These are phyloP conservation scores for Ophiostoma quercus DNA, from an alignment of 2,329 filamentous ascomycete genomes.

Conservation along the genomic window DNA sequence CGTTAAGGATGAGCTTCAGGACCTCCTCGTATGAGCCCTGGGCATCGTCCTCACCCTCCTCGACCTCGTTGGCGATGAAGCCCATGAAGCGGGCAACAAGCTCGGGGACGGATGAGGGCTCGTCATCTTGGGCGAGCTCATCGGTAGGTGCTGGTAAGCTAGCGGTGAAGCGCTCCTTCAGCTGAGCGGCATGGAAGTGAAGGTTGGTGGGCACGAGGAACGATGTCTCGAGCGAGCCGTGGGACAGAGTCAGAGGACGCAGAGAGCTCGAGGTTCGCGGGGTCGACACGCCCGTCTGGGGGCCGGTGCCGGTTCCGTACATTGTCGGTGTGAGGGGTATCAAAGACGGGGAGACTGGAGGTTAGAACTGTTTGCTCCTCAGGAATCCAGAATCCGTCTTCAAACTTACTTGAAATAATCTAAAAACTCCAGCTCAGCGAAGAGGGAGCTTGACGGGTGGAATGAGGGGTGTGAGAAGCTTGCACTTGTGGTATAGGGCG, in stretches of 20 bases:
- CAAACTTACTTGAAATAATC: conserved; percentile 20
- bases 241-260: conserved; percentile 81
- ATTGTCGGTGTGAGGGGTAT: conserved; percentile 48
- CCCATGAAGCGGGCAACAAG: conserved; percentile 91
- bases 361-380: background rate
- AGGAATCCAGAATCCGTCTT: background rate
- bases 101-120: conserved; percentile 93
- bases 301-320: conserved; percentile 78
- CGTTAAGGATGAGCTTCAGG: conserved; percentile 84
- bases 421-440: conserved; percentile 28
- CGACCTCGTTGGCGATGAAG: conserved; percentile 80
- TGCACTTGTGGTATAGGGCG: background rate
- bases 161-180: conserved; percentile 83
- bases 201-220: conserved; percentile 92
- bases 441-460: conserved; percentile 27
- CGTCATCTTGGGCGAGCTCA: conserved; percentile 95
- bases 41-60: conserved; percentile 84
- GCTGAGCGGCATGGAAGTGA: conserved; percentile 91
- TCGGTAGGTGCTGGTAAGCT: conserved; percentile 88
- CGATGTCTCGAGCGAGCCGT: conserved; percentile 93
- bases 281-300: conserved; percentile 94
- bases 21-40: conserved; percentile 89
- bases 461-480: conserved; percentile 8
- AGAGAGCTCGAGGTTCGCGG: conserved; percentile 90
- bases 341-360: conserved; percentile 22